Base-by-base conservation (phyloP, 2,329 filamentous ascomycete species). In the Colletotrichum sp. region DNA sequence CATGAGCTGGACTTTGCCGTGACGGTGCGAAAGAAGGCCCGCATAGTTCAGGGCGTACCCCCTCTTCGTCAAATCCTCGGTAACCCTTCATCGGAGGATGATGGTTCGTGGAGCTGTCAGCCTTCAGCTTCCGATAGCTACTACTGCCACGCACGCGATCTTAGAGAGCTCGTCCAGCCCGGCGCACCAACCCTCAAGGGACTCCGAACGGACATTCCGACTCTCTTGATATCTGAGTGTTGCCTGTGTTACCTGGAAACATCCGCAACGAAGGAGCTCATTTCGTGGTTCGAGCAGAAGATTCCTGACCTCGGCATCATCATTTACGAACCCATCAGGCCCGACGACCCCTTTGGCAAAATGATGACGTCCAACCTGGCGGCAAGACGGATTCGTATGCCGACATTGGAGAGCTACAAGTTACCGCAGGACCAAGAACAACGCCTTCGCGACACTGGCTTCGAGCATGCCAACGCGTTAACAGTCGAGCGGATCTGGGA, bases 281-380 rank as follows among this genome's bases (percentile, higher is more conserved):
- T 98, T 26, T 83, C 87, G 18, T 93, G 92, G 83, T 95, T 96
- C 80, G 88, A 89, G 18, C 84, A 87, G 4, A 86, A 83, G 24
- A 90, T 92, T 49, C 79, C 82, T 65, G 77, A 86, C 83, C 71
- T 92, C 78, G 80, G 90, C 28, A 85, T 98, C 5, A 86, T 98
- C 52, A 85, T 99, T 30, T 99, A 99, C 87, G 97, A 99, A 82
- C 96, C 97, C 0, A 94, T 98, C 75, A 90, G 92, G 4, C 95
- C 96, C 0, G 87, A 94, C 78, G 96, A 98, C 82, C 87, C 96
- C 6, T 99, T 99, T 80, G 97, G 97, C 5, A 91, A 92, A 79
- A 96, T 96, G 78, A 99, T 99, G 97, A 92, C 96, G 1, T 92
- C 94, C 3, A 99, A 99, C 81, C 91, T 99, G 0, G 94, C 94